Base-by-base conservation (phyloP, 2,329 filamentous ascomycete genomes). In the Colletotrichum viniferum region DNA sequence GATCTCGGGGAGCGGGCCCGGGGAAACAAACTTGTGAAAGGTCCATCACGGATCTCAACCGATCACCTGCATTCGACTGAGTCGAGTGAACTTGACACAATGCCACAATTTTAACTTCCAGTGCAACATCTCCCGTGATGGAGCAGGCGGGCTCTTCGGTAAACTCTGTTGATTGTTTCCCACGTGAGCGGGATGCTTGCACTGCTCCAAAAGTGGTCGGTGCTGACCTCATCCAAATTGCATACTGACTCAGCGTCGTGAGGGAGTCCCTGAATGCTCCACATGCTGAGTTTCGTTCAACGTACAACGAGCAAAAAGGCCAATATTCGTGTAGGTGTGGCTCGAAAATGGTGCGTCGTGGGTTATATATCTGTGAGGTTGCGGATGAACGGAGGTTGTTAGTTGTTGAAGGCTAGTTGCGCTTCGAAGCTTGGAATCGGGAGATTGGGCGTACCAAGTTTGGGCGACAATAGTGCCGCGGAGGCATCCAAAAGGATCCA, bases 51-150 rank as follows among this genome's bases (percentile, higher is more conserved):
- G 58, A 62, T 62, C 18, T 13, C 4, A 62, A 21, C 58, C 58
- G 30, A 62, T 62, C n/a, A 21, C 58, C 30, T 62, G 58, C 58
- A 62, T 62, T 18, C 21, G 58, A 36, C 30, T 62, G 58, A 62
- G 30, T 62, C 58, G 30, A 13, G 43, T 24, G 43, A 24, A 24
- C n/a, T 0, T 12, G 38, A 52, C 43, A 52, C 2, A 61, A 58
- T 21, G n/a, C 30, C 28, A 62, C 28, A 21, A 34, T 62, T 32
- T 32, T 24, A 34, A n/a, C 7, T 24, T 36, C 58, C 10, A 32
- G 58, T 32, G 30, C 58, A 62, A n/a, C 30, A 36, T 62, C 58
- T 36, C 18, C 30, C 58, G 58, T 36, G 28, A 34, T 58, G 18
- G 58, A 36, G 58, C 12, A 13, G n/a, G 43, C 58, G 30, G 18